phyloP scores from a whole-genome alignment of 345 rosid genomes.

The Ricinus communis region DNA sequence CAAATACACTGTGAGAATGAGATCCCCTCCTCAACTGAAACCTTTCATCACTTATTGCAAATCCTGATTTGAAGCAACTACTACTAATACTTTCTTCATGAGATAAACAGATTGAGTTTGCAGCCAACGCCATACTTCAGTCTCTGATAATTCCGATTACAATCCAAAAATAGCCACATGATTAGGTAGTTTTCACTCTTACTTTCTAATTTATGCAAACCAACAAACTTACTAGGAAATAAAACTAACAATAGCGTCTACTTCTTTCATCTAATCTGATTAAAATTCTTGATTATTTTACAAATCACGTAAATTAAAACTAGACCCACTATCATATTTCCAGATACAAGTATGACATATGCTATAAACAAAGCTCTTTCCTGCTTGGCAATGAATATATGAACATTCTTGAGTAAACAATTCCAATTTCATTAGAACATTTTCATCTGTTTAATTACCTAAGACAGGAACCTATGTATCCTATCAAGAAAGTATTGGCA shows the following conservation, averaged over 20 bases:
- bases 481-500: neutral
- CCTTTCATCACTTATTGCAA: constrained; percentile 27
- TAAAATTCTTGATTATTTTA: neutral
- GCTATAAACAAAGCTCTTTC: neutral
- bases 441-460: neutral
- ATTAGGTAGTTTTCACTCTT: neutral
- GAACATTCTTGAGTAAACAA: neutral
- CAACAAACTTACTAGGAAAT: neutral
- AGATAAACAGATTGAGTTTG: constrained; percentile 44
- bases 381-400: constrained; percentile 6
- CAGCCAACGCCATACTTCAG: constrained; percentile 58
- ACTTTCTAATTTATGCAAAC: neutral
- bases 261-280: too few species aligned
- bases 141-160: constrained; percentile 25
- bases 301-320: neutral
- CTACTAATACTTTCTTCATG: constrained; percentile 38
- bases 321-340: neutral
- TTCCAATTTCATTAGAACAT: neutral
- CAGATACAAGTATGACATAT: neutral
- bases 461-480: neutral
- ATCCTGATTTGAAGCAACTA: constrained; percentile 32
- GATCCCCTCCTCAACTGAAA: constrained; percentile 33
- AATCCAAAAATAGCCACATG: constrained; percentile 26
- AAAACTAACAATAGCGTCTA: too few species aligned
- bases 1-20: constrained; percentile 26